These are phyloP conservation scores for Fusarium sp. DNA, from an alignment of 2,329 filamentous ascomycete genomes.

Conservation along the genomic window DNA sequence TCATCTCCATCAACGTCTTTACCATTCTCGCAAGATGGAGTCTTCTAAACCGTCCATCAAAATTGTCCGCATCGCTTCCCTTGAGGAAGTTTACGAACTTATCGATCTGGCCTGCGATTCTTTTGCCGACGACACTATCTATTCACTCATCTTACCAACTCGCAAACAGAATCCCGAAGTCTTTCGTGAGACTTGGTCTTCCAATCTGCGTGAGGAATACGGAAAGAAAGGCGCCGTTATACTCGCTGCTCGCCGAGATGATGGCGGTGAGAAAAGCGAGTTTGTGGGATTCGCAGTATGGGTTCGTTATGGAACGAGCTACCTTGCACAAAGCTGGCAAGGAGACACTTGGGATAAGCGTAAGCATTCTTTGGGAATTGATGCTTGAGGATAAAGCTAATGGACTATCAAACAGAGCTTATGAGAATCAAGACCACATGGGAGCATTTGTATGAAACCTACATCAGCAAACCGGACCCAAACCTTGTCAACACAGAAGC, in stretches of 20 bases:
- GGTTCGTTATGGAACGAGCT: slow-evolving; percentile 23
- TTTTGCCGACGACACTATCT: slow-evolving; percentile 16
- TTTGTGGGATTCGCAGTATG: slow-evolving; percentile 25
- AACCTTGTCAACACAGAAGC: not conserved
- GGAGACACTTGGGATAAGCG: slow-evolving; percentile 31
- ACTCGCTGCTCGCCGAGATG: not conserved
- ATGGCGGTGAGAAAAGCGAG: not conserved
- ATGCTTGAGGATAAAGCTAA: accelerated
- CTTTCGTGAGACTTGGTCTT: slow-evolving; percentile 13
- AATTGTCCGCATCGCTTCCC: slow-evolving; percentile 2
- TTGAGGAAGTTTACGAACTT: slow-evolving; percentile 8
- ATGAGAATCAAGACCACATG: not conserved
- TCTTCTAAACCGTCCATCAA: not conserved
- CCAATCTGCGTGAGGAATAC: slow-evolving; percentile 11
- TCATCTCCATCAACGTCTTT: not conserved
- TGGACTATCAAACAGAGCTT: not conserved
- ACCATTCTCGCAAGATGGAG: not conserved
- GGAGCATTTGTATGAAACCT: not conserved
- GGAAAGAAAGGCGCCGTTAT: slow-evolving; percentile 6
- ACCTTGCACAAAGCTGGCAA: slow-evolving; percentile 26
- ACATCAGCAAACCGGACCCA: not conserved
- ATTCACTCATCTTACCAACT: slow-evolving; percentile 3
- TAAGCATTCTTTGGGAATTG: not conserved
- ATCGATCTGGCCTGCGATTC: slow-evolving; percentile 3
- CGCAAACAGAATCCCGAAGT: slow-evolving; percentile 13